Evolutionary conservation across 129 eudicot genomes (phyloP).

Genomic region (Flaveria sonorensis): DNA sequence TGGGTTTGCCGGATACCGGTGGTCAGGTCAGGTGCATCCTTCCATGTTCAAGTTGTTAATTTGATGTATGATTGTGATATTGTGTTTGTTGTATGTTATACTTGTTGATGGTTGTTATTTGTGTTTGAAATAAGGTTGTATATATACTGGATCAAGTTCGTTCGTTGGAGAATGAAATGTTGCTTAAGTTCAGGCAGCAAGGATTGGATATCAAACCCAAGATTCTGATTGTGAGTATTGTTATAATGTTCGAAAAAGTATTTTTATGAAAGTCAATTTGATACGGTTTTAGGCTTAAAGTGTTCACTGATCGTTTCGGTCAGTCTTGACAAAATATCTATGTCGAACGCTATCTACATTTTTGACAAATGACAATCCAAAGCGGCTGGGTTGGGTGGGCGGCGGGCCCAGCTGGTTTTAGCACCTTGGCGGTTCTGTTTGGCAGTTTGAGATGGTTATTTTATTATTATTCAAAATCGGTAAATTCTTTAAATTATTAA

Average conservation of each 20-base stretch:
- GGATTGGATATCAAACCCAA: conserved; percentile 82
- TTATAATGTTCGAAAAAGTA: neutral
- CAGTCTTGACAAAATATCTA: neutral
- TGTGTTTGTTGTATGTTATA: conserved; percentile 4
- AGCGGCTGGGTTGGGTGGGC: neutral
- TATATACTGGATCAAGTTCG: conserved; percentile 99
- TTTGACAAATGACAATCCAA: neutral
- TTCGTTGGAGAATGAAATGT: conserved; percentile 90
- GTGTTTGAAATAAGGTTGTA: conserved; percentile 55
- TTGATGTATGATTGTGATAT: neutral
- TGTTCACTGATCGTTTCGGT: neutral
- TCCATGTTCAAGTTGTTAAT: neutral
- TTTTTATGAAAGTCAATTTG: neutral
- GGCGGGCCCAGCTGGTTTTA: neutral
- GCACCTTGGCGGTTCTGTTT: neutral
- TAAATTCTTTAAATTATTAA: neutral
- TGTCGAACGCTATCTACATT: neutral
- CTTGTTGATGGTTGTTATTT: neutral
- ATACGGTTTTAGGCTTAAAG: neutral
- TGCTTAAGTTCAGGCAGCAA: conserved; percentile 71
- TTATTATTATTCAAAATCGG: neutral
- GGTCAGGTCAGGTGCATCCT: conserved; percentile 70
- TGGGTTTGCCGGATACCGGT: conserved; percentile 99
- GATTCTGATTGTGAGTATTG: conserved; percentile 68
- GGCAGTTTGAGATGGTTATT: neutral